A percentile compares a stretch with the other conserved stretches of the same genome.
Evolutionary conservation across 2,329 filamentous ascomycete genomes (phyloP).

Genomic region (Aspergillus pseudoglaucus): DNA sequence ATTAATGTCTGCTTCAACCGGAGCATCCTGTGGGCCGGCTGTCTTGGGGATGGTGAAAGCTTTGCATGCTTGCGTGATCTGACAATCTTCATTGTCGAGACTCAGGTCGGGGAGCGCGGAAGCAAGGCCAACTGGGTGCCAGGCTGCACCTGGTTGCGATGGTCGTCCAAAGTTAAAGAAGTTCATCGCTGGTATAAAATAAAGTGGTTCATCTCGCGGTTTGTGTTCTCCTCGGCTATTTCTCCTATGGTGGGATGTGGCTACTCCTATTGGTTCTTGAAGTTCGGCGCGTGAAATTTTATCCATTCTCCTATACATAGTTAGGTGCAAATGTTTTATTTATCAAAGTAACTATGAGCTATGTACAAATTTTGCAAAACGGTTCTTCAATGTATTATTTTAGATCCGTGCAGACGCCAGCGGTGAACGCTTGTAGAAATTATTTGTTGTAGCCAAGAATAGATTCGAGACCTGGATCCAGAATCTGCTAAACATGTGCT

Average conservation of each 20-base stretch:
- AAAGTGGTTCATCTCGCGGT: background rate
- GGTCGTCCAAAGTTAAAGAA: constrained; percentile 15
- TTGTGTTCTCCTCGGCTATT: background rate
- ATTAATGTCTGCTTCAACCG: constrained; percentile 23
- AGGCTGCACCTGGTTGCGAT: constrained; percentile 29
- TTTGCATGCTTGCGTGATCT: constrained; percentile 52
- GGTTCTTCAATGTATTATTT: too few species aligned
- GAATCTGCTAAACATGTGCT: too few species aligned
- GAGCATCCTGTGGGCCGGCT: constrained; percentile 20
- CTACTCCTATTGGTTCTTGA: background rate
- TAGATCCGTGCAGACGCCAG: too few species aligned
- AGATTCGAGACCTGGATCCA: too few species aligned
- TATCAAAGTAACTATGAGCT: too few species aligned
- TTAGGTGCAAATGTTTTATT: too few species aligned
- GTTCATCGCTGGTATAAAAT: constrained; percentile 12
- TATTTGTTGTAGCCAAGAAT: too few species aligned
- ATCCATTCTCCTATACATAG: background rate
- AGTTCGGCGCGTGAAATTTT: background rate
- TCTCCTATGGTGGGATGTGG: background rate
- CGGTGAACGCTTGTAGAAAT: too few species aligned
- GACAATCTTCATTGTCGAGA: constrained; percentile 29
- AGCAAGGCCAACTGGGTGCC: constrained; percentile 50
- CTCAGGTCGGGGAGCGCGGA: constrained; percentile 53
- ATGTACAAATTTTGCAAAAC: too few species aligned
- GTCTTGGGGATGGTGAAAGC: constrained; percentile 48